phyloP scores from a whole-genome alignment of 1,284 basidiomycete genomes.

The Boletus hoseneyae region DNA sequence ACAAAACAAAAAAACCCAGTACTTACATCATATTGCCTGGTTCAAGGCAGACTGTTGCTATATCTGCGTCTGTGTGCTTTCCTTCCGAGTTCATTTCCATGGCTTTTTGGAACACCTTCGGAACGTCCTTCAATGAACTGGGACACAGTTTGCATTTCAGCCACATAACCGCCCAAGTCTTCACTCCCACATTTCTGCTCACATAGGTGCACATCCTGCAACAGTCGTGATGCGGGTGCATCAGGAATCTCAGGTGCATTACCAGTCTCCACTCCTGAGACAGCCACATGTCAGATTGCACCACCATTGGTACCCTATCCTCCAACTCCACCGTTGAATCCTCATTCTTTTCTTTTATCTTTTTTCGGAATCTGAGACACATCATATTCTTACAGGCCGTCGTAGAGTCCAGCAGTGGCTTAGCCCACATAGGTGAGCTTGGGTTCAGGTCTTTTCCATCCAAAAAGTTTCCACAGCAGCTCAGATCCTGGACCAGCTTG shows the following conservation, averaged over 20 bases:
- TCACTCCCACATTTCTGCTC: neutral
- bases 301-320: neutral
- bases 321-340: neutral
- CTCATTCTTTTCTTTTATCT: neutral
- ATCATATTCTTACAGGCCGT: neutral
- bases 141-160: neutral
- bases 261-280: constrained; percentile 9
- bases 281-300: neutral
- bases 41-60: no score
- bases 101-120: fast-evolving
- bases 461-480: no score
- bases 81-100: neutral
- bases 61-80: fast-evolving
- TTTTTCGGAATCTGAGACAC: neutral
- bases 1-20: no score
- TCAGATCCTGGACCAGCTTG: no score
- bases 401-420: no score
- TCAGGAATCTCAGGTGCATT: constrained; percentile 5
- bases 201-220: constrained; percentile 6
- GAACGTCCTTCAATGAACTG: neutral
- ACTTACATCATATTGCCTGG: constrained; percentile 11
- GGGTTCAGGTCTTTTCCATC: no score
- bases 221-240: neutral
- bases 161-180: constrained; percentile 6
- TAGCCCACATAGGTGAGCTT: no score